A percentile compares a stretch with the other conserved stretches of the same genome.
These are phyloP conservation scores for Chrysoporthe cubensis DNA, from an alignment of 2,329 filamentous ascomycete species.

Conservation along the genomic window DNA sequence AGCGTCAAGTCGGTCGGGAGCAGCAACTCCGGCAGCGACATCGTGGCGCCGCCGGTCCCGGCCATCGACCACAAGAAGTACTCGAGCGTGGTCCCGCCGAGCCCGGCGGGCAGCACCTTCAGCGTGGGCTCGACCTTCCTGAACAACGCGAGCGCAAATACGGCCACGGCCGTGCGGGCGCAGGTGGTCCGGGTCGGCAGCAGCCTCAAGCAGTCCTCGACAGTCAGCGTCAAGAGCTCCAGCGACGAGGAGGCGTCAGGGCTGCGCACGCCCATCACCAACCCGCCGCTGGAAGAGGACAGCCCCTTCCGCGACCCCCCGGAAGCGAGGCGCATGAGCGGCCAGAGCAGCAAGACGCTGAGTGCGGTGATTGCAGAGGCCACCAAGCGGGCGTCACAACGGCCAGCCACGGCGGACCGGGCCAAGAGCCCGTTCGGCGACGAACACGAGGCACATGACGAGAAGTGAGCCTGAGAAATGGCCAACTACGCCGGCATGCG, in stretches of 20 bases:
- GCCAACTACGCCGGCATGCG: neutral
- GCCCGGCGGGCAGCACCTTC: slow-evolving; percentile 60
- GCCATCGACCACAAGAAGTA: slow-evolving; percentile 69
- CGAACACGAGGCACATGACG: slow-evolving; percentile 60
- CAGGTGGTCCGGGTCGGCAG: slow-evolving; percentile 63
- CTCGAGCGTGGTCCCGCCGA: slow-evolving; percentile 52
- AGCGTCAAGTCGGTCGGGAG: slow-evolving; percentile 77
- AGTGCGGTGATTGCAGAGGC: slow-evolving; percentile 62
- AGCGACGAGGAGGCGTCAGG: slow-evolving; percentile 31
- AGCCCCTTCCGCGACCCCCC: slow-evolving; percentile 65
- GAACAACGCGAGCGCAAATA: slow-evolving; percentile 61
- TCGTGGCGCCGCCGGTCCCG: slow-evolving; percentile 71
- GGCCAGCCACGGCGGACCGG: slow-evolving; percentile 37
- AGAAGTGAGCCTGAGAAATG: slow-evolving; percentile 24
- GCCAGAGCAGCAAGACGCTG: slow-evolving; percentile 51
- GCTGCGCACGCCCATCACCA: slow-evolving; percentile 51
- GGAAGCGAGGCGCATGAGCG: slow-evolving; percentile 41
- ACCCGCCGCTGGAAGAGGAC: slow-evolving; percentile 54
- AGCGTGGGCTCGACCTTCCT: slow-evolving; percentile 71
- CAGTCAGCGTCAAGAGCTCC: slow-evolving; percentile 36
- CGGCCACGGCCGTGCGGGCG: slow-evolving; percentile 59
- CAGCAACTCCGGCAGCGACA: slow-evolving; percentile 55
- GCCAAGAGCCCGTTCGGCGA: slow-evolving; percentile 60
- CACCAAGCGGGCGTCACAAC: slow-evolving; percentile 45
- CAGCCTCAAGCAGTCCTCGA: slow-evolving; percentile 51